These are phyloP conservation scores for Cornus florida DNA, from an alignment of 148 eudicot genomes.

Conservation along the genomic window DNA sequence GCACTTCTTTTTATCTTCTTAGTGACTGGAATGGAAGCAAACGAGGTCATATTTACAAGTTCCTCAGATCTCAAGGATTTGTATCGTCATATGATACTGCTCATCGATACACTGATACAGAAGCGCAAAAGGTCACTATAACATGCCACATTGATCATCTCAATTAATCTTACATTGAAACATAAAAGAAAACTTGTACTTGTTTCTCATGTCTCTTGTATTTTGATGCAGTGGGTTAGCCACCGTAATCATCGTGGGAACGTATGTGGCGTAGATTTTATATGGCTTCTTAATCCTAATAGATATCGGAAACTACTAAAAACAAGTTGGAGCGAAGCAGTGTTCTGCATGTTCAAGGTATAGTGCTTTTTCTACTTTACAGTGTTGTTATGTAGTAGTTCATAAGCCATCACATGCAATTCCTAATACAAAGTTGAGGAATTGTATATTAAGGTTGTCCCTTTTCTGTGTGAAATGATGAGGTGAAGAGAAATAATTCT, in stretches of 20 bases:
- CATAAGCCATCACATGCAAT: neutral
- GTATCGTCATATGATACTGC: constrained; percentile 99
- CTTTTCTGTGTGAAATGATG: constrained; percentile 7
- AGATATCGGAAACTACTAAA: constrained; percentile 74
- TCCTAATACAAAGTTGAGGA: neutral
- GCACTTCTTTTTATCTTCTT: constrained; percentile 8
- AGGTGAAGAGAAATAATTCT: neutral
- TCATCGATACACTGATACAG: constrained; percentile 90
- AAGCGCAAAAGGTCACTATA: constrained; percentile 78
- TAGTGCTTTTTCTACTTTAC: constrained; percentile 7
- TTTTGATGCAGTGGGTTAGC: constrained; percentile 79
- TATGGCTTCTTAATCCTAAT: constrained; percentile 99
- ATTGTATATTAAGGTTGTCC: neutral
- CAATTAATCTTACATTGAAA: neutral
- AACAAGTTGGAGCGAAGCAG: constrained; percentile 94
- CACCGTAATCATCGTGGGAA: constrained; percentile 98
- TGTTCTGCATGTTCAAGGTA: constrained; percentile 96
- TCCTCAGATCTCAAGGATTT: constrained; percentile 92
- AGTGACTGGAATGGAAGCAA: constrained; percentile 99
- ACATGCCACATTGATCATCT: neutral
- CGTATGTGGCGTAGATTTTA: constrained; percentile 96
- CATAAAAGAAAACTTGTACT: neutral
- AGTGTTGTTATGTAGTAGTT: neutral
- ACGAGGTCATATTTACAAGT: constrained; percentile 93
- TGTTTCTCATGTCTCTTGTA: constrained; percentile 7